phyloP scores from a whole-genome alignment of 306 rosid species.

The Dryas alaskensis region DNA sequence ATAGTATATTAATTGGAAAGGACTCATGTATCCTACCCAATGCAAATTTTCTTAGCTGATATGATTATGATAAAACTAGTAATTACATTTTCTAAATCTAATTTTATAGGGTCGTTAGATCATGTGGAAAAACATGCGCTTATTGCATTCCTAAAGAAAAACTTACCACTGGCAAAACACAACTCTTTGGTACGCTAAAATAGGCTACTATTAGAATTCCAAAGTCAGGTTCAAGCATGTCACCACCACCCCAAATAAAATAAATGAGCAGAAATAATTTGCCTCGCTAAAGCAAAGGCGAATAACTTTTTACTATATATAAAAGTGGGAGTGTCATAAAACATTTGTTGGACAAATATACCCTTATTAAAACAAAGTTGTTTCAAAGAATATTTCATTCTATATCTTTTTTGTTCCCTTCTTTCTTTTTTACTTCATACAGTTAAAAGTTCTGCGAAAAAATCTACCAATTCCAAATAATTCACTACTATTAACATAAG shows the following conservation, averaged over 20 bases:
- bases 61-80: neutral
- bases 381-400: neutral
- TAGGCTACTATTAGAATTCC: neutral
- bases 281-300: neutral
- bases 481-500: neutral
- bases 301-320: neutral
- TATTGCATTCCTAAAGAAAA: neutral
- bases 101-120: too few relatives aligned
- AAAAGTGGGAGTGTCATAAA: neutral
- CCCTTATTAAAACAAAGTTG: neutral
- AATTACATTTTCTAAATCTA: neutral
- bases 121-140: neutral
- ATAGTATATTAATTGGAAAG: neutral
- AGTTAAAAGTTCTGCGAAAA: neutral
- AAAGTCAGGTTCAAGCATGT: neutral
- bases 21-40: neutral
- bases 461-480: neutral
- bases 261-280: neutral
- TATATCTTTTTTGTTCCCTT: neutral
- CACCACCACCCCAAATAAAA: neutral
- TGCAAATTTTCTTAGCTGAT: neutral
- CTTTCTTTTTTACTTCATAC: neutral
- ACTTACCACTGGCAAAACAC: neutral
- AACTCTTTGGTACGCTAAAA: neutral
- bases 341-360: neutral